Evolutionary conservation across 768 basidiomycete species (phyloP), one percentile per base, ranked within the genome.

Genomic region (Pleurotus salmoneostramineus): DNA sequence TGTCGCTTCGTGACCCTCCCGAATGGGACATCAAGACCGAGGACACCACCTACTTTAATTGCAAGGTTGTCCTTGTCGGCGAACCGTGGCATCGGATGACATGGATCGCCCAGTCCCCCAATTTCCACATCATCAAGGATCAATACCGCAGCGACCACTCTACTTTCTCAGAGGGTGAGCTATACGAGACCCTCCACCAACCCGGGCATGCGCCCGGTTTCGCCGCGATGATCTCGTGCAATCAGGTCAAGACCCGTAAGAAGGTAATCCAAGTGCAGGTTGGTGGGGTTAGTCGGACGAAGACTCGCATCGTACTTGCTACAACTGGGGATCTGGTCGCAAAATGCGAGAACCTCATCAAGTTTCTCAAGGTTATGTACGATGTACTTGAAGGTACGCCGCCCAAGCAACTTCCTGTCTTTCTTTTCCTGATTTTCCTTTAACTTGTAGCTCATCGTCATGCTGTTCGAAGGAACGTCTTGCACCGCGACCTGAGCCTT

Each of bases 401-500:
- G 15, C 21, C 21, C 21, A 15, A 10, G 11, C 17, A n/a, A 10
- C 11, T 5, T 12, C 31, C 10, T 56, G 43, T 4, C 14, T 48
- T 4, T 7, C n/a, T 45, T 43, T 5, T 48, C 15, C 15, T 45
- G 27, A 56, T 7, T 15, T 10, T 56, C 27, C 45, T 42, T 47
- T 44, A 8, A 12, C 10, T 45, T 6, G 7, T 35, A 57, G 56
- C 56, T 33, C 56, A 57, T 21, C 54, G 54, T 7, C 48, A 45
- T 44, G 44, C 27, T 33, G 44, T 48, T 15, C 44, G 21, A 1
- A 21, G 44, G 7, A 47, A 47, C 5, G 12, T 57, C 15, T 27
- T 57, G 7, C 56, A 57, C 56, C 56, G 56, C 5, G 56, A 57
- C 17, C 46, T 57, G 4, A 57, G 56, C 15, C 34, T 32, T 21